Evolutionary conservation across 2,329 filamentous ascomycete genomes (phyloP).

Genomic region (Alternaria sp.): DNA sequence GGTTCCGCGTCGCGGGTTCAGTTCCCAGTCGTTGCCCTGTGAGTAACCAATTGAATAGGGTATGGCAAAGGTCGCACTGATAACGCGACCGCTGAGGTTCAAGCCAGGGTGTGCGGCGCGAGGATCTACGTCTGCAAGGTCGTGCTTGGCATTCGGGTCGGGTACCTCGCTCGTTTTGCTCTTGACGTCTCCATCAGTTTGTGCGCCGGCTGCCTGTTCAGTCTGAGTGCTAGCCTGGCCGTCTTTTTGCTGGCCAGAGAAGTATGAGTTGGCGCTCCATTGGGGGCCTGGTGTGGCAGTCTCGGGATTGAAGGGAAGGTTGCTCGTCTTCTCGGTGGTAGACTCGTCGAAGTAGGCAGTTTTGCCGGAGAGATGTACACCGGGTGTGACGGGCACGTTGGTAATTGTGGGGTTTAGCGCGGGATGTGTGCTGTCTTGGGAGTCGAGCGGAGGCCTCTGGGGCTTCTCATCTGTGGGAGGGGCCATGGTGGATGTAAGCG

Average conservation of each 20-base stretch:
- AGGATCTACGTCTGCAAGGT: conserved; percentile 59
- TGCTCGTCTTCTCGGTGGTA: conserved; percentile 19
- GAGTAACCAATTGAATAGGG: conserved; percentile 65
- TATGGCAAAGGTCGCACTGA: conserved; percentile 68
- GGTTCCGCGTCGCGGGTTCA: conserved; percentile 80
- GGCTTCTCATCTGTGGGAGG: conserved; percentile 28
- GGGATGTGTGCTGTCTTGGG: conserved; percentile 43
- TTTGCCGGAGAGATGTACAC: conserved; percentile 43
- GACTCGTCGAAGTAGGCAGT: conserved; percentile 47
- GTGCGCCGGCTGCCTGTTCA: conserved; percentile 53
- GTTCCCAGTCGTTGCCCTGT: conserved; percentile 65
- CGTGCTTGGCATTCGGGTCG: conserved; percentile 46
- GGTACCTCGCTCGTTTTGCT: conserved; percentile 58
- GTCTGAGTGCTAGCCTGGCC: conserved; percentile 42
- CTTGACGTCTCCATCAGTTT: conserved; percentile 58
- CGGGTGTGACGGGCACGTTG: conserved; percentile 53
- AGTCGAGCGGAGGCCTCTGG: conserved; percentile 30
- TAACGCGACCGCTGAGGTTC: conserved; percentile 66
- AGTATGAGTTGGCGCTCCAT: conserved; percentile 49
- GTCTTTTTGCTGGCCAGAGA: conserved; percentile 30
- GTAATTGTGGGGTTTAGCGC: conserved; percentile 49
- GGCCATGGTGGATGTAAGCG: conserved; percentile 29
- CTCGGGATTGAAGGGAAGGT: conserved; percentile 40
- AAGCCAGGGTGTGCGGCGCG: conserved; percentile 62
- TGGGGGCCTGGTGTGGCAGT: conserved; percentile 40